These are phyloP conservation scores for Ustilago bromivora DNA, from an alignment of 1,284 basidiomycete genomes.

Conservation along the genomic window DNA sequence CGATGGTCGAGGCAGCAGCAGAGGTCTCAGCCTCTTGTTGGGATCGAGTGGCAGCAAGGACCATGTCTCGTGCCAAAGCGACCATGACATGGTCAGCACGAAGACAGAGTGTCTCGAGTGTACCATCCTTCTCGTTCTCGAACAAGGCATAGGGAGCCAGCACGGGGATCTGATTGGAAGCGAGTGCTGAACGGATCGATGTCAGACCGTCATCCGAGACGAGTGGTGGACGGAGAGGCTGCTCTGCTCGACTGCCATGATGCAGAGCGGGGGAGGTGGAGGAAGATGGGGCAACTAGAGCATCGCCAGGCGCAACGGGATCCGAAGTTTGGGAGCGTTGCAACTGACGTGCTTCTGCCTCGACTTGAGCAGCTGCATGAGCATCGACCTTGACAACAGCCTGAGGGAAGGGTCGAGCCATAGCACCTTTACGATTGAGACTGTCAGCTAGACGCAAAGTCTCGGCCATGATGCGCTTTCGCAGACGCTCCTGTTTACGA, in stretches of 20 bases:
- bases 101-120: slow-evolving; percentile 81
- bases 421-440: slow-evolving; percentile 85
- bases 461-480: slow-evolving; percentile 80
- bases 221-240: slow-evolving; percentile 56
- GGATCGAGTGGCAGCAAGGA: slow-evolving; percentile 65
- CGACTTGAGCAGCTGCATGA: slow-evolving; percentile 31
- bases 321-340: slow-evolving; percentile 19
- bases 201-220: slow-evolving; percentile 81
- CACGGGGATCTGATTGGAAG: slow-evolving; percentile 93
- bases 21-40: background rate
- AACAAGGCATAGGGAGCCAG: slow-evolving; percentile 94
- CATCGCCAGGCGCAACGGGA: slow-evolving; percentile 10
- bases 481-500: slow-evolving; percentile 67
- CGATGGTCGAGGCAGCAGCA: slow-evolving; percentile 2
- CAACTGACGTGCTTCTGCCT: slow-evolving; percentile 29
- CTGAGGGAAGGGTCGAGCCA: slow-evolving; percentile 80
- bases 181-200: slow-evolving; percentile 86
- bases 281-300: slow-evolving; percentile 28
- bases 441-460: slow-evolving; percentile 77
- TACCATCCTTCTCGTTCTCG: slow-evolving; percentile 74
- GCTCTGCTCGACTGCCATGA: slow-evolving; percentile 33
- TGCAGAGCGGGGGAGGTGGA: slow-evolving; percentile 26
- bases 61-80: slow-evolving; percentile 89
- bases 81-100: slow-evolving; percentile 91
- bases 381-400: slow-evolving; percentile 60